These are phyloP conservation scores for Waitea zeae DNA, from an alignment of 1,284 basidiomycete species.

Conservation along the genomic window DNA sequence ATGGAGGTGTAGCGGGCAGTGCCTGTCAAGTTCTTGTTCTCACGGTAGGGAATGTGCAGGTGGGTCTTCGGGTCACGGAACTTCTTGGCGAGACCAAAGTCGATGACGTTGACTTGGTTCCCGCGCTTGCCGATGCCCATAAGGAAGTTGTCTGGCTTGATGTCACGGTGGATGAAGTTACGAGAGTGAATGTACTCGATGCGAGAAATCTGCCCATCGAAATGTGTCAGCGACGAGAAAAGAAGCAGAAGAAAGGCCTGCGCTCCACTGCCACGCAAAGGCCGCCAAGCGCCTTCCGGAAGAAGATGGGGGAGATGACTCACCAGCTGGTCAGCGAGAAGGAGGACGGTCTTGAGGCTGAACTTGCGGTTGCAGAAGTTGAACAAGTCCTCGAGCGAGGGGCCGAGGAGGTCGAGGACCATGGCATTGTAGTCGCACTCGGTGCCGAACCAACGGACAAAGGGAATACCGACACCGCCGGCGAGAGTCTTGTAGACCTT, in stretches of 20 bases:
- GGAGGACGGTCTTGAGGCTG: constrained; percentile 89
- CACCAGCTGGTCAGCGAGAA: constrained; percentile 94
- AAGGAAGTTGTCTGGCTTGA: constrained; percentile 99
- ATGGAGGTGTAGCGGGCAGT: constrained; percentile 99
- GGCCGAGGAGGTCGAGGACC: constrained; percentile 96
- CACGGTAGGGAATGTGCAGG: constrained; percentile 96
- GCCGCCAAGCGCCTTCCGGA: too few species aligned
- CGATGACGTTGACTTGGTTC: constrained; percentile 99
- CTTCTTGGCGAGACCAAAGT: constrained; percentile 99
- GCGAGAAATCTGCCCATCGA: constrained; percentile 67
- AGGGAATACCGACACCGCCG: constrained; percentile 95
- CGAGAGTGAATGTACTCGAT: constrained; percentile 99
- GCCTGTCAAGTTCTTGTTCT: constrained; percentile 99
- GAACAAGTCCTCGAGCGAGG: constrained; percentile 97
- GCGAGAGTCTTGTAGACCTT: constrained; percentile 96
- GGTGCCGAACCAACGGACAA: constrained; percentile 96
- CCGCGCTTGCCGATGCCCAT: constrained; percentile 99
- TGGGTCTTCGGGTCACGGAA: constrained; percentile 99
- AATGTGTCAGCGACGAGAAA: constrained; percentile 3
- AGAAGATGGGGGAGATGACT: constrained; percentile 17
- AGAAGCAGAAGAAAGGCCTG: constrained; percentile 3
- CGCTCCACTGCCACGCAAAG: too few species aligned
- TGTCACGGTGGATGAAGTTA: constrained; percentile 99
- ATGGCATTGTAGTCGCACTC: constrained; percentile 99
- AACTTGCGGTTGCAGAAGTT: constrained; percentile 99